These are phyloP conservation scores for Boletus vinaceobasis DNA, from an alignment of 768 basidiomycete genomes.

Conservation along the genomic window DNA sequence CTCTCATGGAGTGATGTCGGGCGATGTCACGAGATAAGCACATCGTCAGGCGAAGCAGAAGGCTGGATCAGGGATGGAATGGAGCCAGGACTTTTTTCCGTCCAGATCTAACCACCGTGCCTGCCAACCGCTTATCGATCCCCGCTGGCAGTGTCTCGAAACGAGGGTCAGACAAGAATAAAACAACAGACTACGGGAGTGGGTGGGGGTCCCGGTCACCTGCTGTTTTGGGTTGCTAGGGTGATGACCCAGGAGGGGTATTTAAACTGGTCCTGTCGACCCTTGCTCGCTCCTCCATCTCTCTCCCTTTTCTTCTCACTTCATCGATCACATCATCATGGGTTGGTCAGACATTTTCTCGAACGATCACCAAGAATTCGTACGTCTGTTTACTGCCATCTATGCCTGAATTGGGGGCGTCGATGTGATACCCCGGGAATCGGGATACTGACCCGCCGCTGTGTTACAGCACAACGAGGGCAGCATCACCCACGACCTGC, in stretches of 20 bases:
- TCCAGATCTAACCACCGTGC: constrained; percentile 8
- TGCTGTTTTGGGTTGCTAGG: constrained; percentile 15
- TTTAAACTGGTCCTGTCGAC: constrained; percentile 10
- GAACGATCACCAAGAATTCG: neutral
- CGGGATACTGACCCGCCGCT: neutral
- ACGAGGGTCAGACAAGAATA: constrained; percentile 13
- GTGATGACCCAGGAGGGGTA: constrained; percentile 12
- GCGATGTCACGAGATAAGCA: neutral
- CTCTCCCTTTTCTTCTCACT: neutral
- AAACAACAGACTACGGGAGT: neutral
- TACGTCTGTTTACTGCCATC: neutral
- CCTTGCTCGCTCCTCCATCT: neutral
- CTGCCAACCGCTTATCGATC: constrained; percentile 21
- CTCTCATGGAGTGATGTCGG: neutral
- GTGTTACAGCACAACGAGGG: constrained; percentile 12
- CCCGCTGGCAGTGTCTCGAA: constrained; percentile 8
- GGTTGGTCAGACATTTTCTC: constrained; percentile 1
- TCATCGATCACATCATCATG: constrained; percentile 10
- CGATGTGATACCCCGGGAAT: neutral
- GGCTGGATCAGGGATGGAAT: neutral
- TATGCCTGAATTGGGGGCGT: neutral
- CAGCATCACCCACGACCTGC: constrained; percentile 14
- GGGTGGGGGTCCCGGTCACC: neutral
- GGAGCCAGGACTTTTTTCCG: neutral
- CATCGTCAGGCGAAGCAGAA: neutral